A percentile compares a stretch with the other conserved stretches of the same genome.
These are phyloP conservation scores for Solanum etuberosum DNA, from an alignment of 257 asterid genomes.

Conservation along the genomic window DNA sequence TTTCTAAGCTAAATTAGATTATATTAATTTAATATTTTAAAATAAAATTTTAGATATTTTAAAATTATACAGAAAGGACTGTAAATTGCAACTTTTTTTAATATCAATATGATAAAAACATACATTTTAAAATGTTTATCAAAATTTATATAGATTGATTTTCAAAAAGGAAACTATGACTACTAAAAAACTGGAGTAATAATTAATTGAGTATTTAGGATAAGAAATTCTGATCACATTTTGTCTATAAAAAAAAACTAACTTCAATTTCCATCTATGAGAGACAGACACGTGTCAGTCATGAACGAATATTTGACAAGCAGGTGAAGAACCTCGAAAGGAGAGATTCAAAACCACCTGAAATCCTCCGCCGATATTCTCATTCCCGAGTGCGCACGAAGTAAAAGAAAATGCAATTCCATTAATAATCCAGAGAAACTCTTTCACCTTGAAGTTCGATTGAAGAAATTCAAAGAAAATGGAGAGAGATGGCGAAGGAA, in stretches of 20 bases:
- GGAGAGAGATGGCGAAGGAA: constrained; percentile 13
- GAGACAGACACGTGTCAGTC: constrained; percentile 2
- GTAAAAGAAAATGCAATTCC: neutral
- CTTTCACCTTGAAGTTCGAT: neutral
- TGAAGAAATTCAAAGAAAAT: neutral
- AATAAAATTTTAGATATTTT: too few relatives aligned
- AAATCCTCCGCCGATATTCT: neutral
- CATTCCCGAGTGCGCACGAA: neutral
- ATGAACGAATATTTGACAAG: neutral
- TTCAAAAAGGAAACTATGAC: too few relatives aligned
- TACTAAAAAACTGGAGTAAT: too few relatives aligned
- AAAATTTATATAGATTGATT: too few relatives aligned
- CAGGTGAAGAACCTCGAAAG: neutral
- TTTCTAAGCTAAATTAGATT: too few relatives aligned
- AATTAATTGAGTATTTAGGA: neutral
- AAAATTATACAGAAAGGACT: fast-evolving
- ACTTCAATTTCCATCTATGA: neutral
- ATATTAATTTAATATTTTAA: too few relatives aligned
- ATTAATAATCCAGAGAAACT: neutral
- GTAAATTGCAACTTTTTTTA: fast-evolving
- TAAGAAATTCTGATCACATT: neutral
- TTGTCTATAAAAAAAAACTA: neutral
- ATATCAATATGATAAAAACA: too few relatives aligned
- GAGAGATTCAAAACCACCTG: neutral
- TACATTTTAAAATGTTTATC: too few relatives aligned